Conservation (phyloP, 2,329 filamentous ascomycete species). For the Magnaporthales sp. region DNA sequence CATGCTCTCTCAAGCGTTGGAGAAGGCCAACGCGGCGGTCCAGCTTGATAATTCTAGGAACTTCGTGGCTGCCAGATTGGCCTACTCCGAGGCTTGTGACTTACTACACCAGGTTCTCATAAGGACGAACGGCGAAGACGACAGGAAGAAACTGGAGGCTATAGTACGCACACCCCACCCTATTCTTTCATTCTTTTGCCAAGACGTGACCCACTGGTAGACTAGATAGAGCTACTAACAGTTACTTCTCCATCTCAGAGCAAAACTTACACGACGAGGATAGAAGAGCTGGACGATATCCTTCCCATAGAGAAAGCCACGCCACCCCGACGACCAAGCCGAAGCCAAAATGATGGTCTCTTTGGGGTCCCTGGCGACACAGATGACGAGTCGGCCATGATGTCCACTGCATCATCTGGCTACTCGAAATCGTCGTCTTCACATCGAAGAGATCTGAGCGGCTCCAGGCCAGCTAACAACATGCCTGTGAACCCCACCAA, state of each 20-base stretch:
- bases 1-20: slow-evolving; percentile 91
- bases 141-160: slow-evolving; percentile 81
- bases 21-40: slow-evolving; percentile 93
- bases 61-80: slow-evolving; percentile 81
- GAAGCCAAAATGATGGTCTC: slow-evolving; percentile 18
- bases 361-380: slow-evolving; percentile 18
- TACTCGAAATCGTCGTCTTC: slow-evolving; percentile 17
- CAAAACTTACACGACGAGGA: slow-evolving; percentile 82
- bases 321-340: slow-evolving; percentile 60
- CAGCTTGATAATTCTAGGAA: slow-evolving; percentile 94
- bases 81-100: slow-evolving; percentile 84
- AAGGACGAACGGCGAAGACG: slow-evolving; percentile 75
- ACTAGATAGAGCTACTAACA: background rate
- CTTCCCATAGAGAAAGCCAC: slow-evolving; percentile 64
- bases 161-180: slow-evolving; percentile 58
- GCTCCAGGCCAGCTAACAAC: slow-evolving; percentile 16
- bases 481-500: slow-evolving; percentile 14
- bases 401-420: slow-evolving; percentile 35
- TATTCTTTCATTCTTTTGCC: background rate
- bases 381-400: slow-evolving; percentile 36
- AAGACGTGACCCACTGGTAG: slow-evolving; percentile 13
- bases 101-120: slow-evolving; percentile 82
- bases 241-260: slow-evolving; percentile 40
- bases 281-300: slow-evolving; percentile 75
- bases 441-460: slow-evolving; percentile 9